Percentiles rank a stretch among this genome's conserved stretches.
Conservation (phyloP, 1,139 yeast genomes). For the Meyerozyma carpophila region DNA sequence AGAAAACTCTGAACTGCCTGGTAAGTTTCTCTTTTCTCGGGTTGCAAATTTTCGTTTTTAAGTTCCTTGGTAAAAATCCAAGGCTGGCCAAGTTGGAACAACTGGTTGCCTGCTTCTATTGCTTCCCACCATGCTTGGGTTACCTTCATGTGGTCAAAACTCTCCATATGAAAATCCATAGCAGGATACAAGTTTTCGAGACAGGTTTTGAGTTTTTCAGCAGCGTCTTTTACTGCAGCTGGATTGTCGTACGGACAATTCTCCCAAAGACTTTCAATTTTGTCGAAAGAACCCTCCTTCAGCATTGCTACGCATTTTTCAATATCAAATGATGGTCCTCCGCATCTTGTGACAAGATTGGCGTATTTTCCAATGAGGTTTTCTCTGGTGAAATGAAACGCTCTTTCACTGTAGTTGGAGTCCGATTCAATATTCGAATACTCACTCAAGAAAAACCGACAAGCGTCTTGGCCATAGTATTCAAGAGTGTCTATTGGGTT, state of each 20-base stretch:
- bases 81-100: slow-evolving; percentile 57
- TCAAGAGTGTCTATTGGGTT: slow-evolving; percentile 69
- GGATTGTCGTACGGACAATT: slow-evolving; percentile 10
- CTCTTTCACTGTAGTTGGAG: slow-evolving; percentile 66
- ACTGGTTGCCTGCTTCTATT: slow-evolving; percentile 57
- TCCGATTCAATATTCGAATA: slow-evolving; percentile 74
- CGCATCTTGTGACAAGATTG: slow-evolving; percentile 67
- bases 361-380: slow-evolving; percentile 78
- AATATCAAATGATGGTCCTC: slow-evolving; percentile 65
- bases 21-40: slow-evolving; percentile 10
- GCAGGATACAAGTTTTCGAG: slow-evolving; percentile 17
- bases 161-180: slow-evolving; percentile 39
- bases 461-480: slow-evolving; percentile 65
- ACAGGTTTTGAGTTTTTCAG: slow-evolving; percentile 12
- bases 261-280: slow-evolving; percentile 20
- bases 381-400: slow-evolving; percentile 54
- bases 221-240: slow-evolving; percentile 13
- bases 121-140: slow-evolving; percentile 58
- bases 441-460: slow-evolving; percentile 72
- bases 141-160: slow-evolving; percentile 56
- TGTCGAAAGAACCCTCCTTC: slow-evolving; percentile 16
- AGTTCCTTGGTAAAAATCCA: slow-evolving; percentile 40
- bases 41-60: slow-evolving; percentile 27
- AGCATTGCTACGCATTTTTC: slow-evolving; percentile 32
- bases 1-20: slow-evolving; percentile 41